phyloP scores from a whole-genome alignment of 2,329 filamentous ascomycete genomes.

The Blumeria hordei region DNA sequence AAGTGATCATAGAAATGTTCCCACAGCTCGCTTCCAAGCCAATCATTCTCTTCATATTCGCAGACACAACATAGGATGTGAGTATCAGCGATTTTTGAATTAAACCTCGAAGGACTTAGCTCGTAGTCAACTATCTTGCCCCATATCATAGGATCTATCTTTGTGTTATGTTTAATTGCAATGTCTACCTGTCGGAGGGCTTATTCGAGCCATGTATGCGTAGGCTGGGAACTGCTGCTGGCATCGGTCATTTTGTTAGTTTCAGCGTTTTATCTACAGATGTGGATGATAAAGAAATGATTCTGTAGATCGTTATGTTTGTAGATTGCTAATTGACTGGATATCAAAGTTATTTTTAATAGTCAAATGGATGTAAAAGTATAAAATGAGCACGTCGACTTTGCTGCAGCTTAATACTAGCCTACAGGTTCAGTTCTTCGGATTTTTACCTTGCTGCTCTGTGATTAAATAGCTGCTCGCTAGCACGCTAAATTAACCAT shows the following conservation, averaged over 20 bases:
- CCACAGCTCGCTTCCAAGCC: not conserved
- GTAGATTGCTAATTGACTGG: not conserved
- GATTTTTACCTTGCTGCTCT: not conserved
- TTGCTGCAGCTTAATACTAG: not conserved
- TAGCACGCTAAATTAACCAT: not conserved
- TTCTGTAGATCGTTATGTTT: not conserved
- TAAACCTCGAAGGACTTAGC: not conserved
- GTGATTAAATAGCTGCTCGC: not conserved
- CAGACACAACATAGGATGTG: not conserved
- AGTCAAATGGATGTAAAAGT: not conserved
- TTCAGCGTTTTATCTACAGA: not conserved
- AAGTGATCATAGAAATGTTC: not conserved
- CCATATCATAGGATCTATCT: not conserved
- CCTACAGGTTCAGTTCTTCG: not conserved
- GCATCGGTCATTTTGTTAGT: not conserved
- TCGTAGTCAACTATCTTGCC: not conserved
- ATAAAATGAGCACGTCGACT: not conserved
- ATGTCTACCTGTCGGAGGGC: slow-evolving; percentile 8
- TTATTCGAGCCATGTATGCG: not conserved
- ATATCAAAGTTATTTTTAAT: not conserved
- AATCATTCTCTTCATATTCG: not conserved
- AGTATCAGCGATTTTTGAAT: not conserved
- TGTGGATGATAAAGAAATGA: not conserved
- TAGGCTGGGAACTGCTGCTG: not conserved
- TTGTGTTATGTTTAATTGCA: not conserved